Base-by-base conservation (phyloP, 139 green algal species). In the Chlamydomonas schloesseri region DNA sequence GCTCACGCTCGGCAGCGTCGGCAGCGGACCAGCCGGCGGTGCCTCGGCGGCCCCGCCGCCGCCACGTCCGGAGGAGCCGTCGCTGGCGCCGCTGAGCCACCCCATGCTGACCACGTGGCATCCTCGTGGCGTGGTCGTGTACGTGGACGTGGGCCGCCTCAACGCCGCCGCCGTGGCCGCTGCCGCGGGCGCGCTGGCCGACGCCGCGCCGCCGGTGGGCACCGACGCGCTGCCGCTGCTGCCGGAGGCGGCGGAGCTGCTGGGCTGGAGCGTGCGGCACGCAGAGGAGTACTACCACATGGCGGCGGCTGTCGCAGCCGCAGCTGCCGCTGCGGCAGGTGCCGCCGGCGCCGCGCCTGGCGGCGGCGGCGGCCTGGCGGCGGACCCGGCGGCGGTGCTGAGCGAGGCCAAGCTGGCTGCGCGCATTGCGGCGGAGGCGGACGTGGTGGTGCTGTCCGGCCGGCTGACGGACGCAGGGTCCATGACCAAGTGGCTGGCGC, bases 391-490 rank as follows among this genome's bases (percentile, higher is more conserved):
- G 15, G 50, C 69, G 28, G 69, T 31, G 23, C 69, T 87, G 34
- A 87, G 81, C 50, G 81, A 87, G 55, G 69, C 81, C 53, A 87
- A 87, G 81, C 6, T 87, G 28, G 69, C 81, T 24, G 81, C 69
- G 24, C 81, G 53, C 42, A 87, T 87, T 55, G 81, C 81, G 31
- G 69, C 37, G 26, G 81, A 87, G 26, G 50, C 47, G 28, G 81
- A 87, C 69, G 31, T 87, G 18, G 81, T 36, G 13, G 81, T 87
- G 14, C 26, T 87, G 34, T 53, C 69, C 28, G 81, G 81, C 26
- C 53, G 69, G 36, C 5, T 72, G 81, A 36, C 53, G 33, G 81
- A 87, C 14, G 81, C 81, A 4, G 81, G 81, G 0, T 87, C 81
- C 26, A 42, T 87, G 81, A 33, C 64, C 14, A 79, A 79, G 55